Conservation (phyloP, 2,329 filamentous ascomycete genomes). For the Epichloe baconii region DNA sequence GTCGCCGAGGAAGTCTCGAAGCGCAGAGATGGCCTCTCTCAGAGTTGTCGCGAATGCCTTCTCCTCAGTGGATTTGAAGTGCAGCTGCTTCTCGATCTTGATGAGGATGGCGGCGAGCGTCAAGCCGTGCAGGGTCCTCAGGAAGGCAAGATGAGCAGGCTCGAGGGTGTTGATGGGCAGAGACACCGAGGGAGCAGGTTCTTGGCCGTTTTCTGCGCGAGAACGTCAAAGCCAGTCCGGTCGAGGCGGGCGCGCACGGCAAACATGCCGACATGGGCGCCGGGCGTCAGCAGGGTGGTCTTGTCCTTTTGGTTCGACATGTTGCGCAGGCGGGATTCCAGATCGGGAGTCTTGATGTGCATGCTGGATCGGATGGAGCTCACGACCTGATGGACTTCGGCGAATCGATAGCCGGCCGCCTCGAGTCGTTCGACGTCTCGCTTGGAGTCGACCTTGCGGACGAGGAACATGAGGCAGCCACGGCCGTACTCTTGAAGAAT, state of each 20-base stretch:
- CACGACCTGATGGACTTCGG: constrained; percentile 53
- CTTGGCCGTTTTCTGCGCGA: constrained; percentile 41
- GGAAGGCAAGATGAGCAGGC: constrained; percentile 39
- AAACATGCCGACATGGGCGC: constrained; percentile 46
- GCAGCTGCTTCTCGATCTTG: constrained; percentile 20
- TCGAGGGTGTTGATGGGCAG: constrained; percentile 41
- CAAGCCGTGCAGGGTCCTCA: constrained; percentile 35
- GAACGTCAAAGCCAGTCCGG: constrained; percentile 46
- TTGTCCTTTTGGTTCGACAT: constrained; percentile 48
- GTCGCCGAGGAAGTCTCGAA: constrained; percentile 30
- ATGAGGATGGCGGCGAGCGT: constrained; percentile 20
- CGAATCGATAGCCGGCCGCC: constrained; percentile 67
- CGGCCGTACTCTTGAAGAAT: constrained; percentile 37
- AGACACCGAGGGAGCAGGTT: constrained; percentile 46
- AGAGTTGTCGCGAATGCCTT: constrained; percentile 33
- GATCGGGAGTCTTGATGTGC: constrained; percentile 53
- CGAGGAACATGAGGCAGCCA: constrained; percentile 71
- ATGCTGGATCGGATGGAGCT: constrained; percentile 57
- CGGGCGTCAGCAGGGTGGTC: constrained; percentile 33
- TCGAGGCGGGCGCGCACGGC: constrained; percentile 39
- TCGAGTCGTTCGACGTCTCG: constrained; percentile 52
- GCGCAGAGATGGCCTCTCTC: constrained; percentile 25
- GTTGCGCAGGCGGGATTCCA: constrained; percentile 46
- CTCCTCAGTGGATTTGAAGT: constrained; percentile 26
- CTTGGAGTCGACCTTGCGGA: constrained; percentile 45